Percentiles rank a stretch among this genome's conserved stretches.
Evolutionary conservation across 805 yeast species (phyloP).

Genomic region (Kazachstania africana): DNA sequence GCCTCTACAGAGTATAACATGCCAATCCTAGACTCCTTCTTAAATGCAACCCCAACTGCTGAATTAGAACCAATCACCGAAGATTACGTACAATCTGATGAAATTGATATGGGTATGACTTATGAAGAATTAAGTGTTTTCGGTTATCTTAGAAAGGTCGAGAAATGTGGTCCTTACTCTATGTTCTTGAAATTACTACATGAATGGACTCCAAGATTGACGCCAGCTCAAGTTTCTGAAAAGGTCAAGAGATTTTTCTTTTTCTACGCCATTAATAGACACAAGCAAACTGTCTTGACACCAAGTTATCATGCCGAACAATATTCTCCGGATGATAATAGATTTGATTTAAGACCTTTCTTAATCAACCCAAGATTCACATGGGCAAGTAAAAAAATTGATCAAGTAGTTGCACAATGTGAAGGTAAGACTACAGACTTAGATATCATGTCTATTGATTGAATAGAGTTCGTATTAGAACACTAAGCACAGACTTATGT

Average conservation of each 20-base stretch:
- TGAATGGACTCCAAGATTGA: slow-evolving; percentile 78
- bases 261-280: slow-evolving; percentile 90
- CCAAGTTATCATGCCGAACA: slow-evolving; percentile 97
- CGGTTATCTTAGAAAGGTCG: slow-evolving; percentile 83
- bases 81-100: slow-evolving; percentile 89
- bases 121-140: slow-evolving; percentile 86
- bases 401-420: slow-evolving; percentile 54
- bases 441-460: slow-evolving; percentile 25
- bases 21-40: slow-evolving; percentile 67
- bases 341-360: slow-evolving; percentile 94
- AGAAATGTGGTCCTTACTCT: slow-evolving; percentile 92
- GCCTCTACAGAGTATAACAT: slow-evolving; percentile 57
- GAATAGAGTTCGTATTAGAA: no score
- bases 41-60: slow-evolving; percentile 93
- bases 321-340: slow-evolving; percentile 94
- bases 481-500: not conserved
- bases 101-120: slow-evolving; percentile 96
- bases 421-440: slow-evolving; percentile 26
- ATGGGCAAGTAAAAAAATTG: slow-evolving; percentile 85
- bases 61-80: slow-evolving; percentile 94
- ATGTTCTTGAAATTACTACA: slow-evolving; percentile 86
- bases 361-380: slow-evolving; percentile 80
- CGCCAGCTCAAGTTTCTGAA: slow-evolving; percentile 77
- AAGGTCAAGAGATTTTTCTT: slow-evolving; percentile 90
- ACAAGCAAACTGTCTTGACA: slow-evolving; percentile 93